phyloP scores from a whole-genome alignment of 306 rosid genomes.

The Cicer chorassanicum region DNA sequence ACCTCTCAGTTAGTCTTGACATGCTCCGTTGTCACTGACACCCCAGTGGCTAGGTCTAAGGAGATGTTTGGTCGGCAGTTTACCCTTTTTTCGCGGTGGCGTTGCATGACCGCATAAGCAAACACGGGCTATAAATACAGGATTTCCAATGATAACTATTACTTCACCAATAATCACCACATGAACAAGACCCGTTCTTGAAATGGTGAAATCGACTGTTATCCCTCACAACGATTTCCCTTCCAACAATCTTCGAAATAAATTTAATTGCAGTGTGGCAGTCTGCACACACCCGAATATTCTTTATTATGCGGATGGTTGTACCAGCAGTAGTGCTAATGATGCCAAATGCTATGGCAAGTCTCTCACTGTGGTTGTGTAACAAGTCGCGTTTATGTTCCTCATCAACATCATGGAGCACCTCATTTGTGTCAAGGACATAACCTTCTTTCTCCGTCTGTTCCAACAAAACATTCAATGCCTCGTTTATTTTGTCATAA shows the following conservation, averaged over 20 bases:
- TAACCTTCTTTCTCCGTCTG: constrained; percentile 79
- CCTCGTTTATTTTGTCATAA: constrained; percentile 64
- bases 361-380: constrained; percentile 78
- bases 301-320: constrained; percentile 78
- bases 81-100: not conserved
- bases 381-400: constrained; percentile 69
- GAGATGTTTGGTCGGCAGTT: not conserved
- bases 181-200: constrained; percentile 64
- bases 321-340: constrained; percentile 78
- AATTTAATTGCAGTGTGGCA: constrained; percentile 78
- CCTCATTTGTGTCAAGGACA: constrained; percentile 68
- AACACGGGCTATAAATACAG: not conserved
- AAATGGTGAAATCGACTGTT: constrained; percentile 92
- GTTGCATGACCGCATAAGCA: not conserved
- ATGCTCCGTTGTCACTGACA: not conserved
- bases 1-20: constrained; percentile 16
- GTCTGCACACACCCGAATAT: constrained; percentile 74
- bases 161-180: constrained; percentile 75
- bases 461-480: constrained; percentile 66
- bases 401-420: constrained; percentile 78
- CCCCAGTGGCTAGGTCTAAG: not conserved
- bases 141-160: constrained; percentile 1
- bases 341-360: constrained; percentile 88
- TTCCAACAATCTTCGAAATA: constrained; percentile 72
- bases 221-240: constrained; percentile 89